Conservation (phyloP, 805 yeast species). For the Lachancea thermotolerans region DNA sequence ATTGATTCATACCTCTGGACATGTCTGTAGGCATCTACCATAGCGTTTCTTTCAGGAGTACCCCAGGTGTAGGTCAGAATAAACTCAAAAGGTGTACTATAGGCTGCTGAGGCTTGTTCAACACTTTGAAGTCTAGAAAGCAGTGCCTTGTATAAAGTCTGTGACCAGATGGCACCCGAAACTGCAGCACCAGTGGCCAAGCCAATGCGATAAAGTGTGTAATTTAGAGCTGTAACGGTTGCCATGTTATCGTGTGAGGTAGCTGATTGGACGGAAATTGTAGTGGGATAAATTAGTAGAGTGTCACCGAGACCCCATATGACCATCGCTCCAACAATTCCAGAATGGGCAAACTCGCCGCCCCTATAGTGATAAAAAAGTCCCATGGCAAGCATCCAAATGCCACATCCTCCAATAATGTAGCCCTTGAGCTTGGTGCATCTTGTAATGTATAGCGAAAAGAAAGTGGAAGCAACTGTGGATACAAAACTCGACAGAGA, state of each 20-base stretch:
- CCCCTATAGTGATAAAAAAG: constrained; percentile 44
- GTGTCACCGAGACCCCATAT: constrained; percentile 67
- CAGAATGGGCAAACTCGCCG: constrained; percentile 43
- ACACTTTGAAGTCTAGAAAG: constrained; percentile 31
- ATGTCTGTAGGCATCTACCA: constrained; percentile 51
- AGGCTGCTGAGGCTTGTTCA: constrained; percentile 39
- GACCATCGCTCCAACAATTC: constrained; percentile 46
- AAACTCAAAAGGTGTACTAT: constrained; percentile 48
- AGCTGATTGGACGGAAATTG: constrained; percentile 52
- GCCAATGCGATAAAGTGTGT: constrained; percentile 55
- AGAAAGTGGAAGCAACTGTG: constrained; percentile 49
- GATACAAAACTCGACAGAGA: constrained; percentile 59
- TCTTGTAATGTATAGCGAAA: constrained; percentile 46
- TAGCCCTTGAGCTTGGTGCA: constrained; percentile 51
- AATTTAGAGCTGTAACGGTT: constrained; percentile 50
- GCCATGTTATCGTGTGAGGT: constrained; percentile 66
- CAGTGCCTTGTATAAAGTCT: constrained; percentile 42
- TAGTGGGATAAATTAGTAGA: constrained; percentile 58
- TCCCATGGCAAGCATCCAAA: constrained; percentile 61
- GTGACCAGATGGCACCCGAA: constrained; percentile 74
- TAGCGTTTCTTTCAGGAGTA: constrained; percentile 50
- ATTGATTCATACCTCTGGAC: constrained; percentile 53
- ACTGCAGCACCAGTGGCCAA: constrained; percentile 56
- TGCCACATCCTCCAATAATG: constrained; percentile 48
- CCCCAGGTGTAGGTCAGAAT: constrained; percentile 50